Evolutionary conservation across 208 protist genomes (phyloP).

Genomic region (Leishmania lainsoni): DNA sequence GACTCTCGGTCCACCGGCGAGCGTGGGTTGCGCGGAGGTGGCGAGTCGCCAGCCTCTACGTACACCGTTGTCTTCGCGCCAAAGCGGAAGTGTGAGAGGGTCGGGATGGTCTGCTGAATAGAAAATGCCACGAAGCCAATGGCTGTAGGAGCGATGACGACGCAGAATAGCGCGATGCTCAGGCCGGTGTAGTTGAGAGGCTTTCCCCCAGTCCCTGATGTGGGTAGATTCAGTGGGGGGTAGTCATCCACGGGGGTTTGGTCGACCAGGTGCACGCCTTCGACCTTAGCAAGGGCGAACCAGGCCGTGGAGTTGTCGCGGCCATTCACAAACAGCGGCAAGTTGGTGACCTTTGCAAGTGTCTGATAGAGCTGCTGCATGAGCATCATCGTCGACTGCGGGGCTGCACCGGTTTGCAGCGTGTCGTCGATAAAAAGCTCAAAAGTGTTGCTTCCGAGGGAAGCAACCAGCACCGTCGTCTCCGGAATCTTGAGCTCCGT

Average conservation of each 20-base stretch:
- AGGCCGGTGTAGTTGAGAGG: slow-evolving; percentile 19
- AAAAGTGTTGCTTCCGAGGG: slow-evolving; percentile 28
- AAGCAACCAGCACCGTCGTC: slow-evolving; percentile 25
- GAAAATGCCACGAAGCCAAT: slow-evolving; percentile 78
- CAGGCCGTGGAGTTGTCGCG: slow-evolving; percentile 28
- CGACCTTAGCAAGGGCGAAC: slow-evolving; percentile 53
- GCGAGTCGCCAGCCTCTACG: slow-evolving; percentile 45
- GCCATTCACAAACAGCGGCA: slow-evolving; percentile 32
- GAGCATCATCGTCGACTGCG: slow-evolving; percentile 26
- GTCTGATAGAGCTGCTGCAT: slow-evolving; percentile 34
- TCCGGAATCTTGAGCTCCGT: slow-evolving; percentile 22
- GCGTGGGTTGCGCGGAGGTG: slow-evolving; percentile 55
- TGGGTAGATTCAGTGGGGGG: slow-evolving; percentile 31
- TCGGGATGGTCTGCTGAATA: slow-evolving; percentile 62
- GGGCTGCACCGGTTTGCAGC: slow-evolving; percentile 35
- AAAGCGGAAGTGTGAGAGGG: slow-evolving; percentile 36
- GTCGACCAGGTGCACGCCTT: slow-evolving; percentile 44
- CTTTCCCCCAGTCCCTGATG: neutral
- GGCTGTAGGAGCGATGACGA: slow-evolving; percentile 53
- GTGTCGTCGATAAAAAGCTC: slow-evolving; percentile 28
- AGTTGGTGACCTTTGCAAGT: slow-evolving; percentile 28
- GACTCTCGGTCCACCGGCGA: slow-evolving; percentile 11
- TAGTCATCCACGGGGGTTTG: slow-evolving; percentile 31
- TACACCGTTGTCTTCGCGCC: slow-evolving; percentile 34
- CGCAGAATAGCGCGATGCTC: slow-evolving; percentile 59